These are phyloP conservation scores for Neurospora tetrasperma DNA, from an alignment of 495 filamentous ascomycete species.

Conservation along the genomic window DNA sequence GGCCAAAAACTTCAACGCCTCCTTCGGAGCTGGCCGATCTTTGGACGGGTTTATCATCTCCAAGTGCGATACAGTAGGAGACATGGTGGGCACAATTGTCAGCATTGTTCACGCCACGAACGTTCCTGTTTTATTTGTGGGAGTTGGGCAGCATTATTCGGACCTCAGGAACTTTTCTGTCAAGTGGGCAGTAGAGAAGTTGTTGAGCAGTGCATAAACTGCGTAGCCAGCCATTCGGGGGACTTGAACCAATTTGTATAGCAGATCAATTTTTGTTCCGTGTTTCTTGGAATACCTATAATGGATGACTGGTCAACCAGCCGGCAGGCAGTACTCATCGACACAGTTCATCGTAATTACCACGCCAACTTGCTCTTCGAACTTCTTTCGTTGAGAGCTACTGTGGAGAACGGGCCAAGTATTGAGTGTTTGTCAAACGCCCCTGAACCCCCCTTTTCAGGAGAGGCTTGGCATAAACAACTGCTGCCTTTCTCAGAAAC, in stretches of 20 bases:
- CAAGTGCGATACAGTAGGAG: conserved; percentile 96
- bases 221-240: neutral
- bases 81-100: conserved; percentile 95
- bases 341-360: neutral
- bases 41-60: conserved; percentile 95
- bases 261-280: neutral
- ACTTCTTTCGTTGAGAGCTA: neutral
- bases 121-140: conserved; percentile 87
- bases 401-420: neutral
- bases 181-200: conserved; percentile 70
- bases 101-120: conserved; percentile 97
- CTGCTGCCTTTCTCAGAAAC: neutral
- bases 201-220: conserved; percentile 42
- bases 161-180: conserved; percentile 91
- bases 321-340: neutral
- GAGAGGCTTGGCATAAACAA: neutral
- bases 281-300: neutral
- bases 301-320: neutral
- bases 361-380: neutral
- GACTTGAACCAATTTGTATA: neutral
- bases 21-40: conserved; percentile 70
- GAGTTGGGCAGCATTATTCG: conserved; percentile 93
- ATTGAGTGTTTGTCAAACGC: neutral
- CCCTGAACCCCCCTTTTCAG: neutral
- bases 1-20: conserved; percentile 88